These are phyloP conservation scores for Bruguiera gymnorhiza DNA, from an alignment of 345 rosid genomes.

Conservation along the genomic window DNA sequence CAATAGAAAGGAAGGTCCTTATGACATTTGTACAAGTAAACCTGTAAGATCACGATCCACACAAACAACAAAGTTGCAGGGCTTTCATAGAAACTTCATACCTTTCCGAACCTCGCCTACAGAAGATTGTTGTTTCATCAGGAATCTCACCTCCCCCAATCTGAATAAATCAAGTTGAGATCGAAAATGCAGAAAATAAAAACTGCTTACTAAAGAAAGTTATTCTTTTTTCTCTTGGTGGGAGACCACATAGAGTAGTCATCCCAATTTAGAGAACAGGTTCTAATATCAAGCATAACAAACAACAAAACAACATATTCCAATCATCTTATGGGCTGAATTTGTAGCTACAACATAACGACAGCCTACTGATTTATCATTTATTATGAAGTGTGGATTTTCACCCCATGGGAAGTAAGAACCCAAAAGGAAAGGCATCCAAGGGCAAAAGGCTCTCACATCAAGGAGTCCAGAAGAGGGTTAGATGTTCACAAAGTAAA, in stretches of 20 bases:
- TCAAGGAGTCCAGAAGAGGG: too few species aligned
- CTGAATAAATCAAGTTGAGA: conserved; percentile 45
- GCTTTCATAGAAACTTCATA: conserved; percentile 24
- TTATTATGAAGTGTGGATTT: too few species aligned
- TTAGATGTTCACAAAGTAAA: neutral
- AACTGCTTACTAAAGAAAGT: conserved; percentile 4
- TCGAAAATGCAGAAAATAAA: conserved; percentile 8
- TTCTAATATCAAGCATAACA: neutral
- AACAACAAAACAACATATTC: too few species aligned
- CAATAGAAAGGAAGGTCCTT: conserved; percentile 15
- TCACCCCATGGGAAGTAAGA: too few species aligned
- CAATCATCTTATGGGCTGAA: too few species aligned
- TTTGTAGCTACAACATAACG: too few species aligned
- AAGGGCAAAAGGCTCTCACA: too few species aligned
- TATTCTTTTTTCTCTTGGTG: conserved; percentile 5
- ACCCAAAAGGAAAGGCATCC: too few species aligned
- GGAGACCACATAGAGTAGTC: neutral
- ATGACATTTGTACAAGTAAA: conserved; percentile 1
- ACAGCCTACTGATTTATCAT: too few species aligned
- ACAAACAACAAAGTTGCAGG: too few species aligned
- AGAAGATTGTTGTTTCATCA: conserved; percentile 77
- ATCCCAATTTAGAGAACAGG: neutral
- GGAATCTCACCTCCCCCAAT: conserved; percentile 87
- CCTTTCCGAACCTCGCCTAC: conserved; percentile 98
- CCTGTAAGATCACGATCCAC: conserved; percentile 11